phyloP scores from a whole-genome alignment of 75 land plant species.

The Picea sitchensis region DNA sequence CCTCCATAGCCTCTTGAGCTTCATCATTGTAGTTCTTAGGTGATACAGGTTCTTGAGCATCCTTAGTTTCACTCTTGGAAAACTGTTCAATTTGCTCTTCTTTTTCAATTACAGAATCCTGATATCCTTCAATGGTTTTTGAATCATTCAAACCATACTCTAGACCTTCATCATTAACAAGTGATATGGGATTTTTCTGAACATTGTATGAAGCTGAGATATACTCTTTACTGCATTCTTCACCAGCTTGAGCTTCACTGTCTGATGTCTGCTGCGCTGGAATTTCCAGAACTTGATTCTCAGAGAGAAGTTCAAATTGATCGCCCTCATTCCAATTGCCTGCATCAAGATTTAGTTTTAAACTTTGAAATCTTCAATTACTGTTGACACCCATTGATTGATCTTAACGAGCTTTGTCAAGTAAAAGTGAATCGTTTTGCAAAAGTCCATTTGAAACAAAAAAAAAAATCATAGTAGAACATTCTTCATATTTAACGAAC shows the following conservation, averaged over 20 bases:
- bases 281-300: background rate
- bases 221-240: background rate
- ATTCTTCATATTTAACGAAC: background rate
- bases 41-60: no score
- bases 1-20: no score
- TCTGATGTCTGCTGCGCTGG: background rate
- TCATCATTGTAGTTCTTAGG: no score
- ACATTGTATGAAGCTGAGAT: background rate
- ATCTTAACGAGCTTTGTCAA: background rate
- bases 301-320: background rate
- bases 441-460: background rate
- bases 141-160: background rate
- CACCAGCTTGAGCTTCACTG: background rate
- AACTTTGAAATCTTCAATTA: no score
- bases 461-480: background rate
- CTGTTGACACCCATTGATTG: background rate
- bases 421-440: no score
- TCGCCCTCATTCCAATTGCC: background rate
- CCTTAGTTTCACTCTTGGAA: no score
- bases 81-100: background rate
- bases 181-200: background rate
- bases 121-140: background rate
- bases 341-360: background rate
- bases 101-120: background rate
- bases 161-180: background rate